Evolutionary conservation across 441 rosid genomes (phyloP), one percentile per base, ranked within the genome.

Genomic region (Viola pubescens): DNA sequence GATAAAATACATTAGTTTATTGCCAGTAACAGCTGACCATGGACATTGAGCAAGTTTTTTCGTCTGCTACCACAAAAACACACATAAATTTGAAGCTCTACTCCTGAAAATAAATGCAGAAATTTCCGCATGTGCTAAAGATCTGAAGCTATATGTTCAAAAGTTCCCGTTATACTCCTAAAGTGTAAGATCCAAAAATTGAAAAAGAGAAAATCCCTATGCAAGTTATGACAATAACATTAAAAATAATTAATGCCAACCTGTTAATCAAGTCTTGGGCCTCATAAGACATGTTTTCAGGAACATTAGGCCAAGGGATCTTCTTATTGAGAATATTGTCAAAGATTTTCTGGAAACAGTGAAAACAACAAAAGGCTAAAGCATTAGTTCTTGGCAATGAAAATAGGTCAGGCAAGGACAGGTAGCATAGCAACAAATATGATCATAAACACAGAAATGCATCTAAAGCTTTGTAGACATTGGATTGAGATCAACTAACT

Each of bases 211-310:
- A 37, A n/a, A 61, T 26, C 6, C 26, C 38, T 43, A 9, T 34
- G 50, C 37, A 34, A 44, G 42, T 43, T 43, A 42, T 40, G 19
- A 9, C 42, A 63, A 7, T 47, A 39, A 14, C 40, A 52, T 6
- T 16, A 14, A 37, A 37, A 7, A 46, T 10, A 7, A 7, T 9
- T 34, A 51, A 54, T 57, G 69, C 77, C 54, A 59, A 89, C 96
- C 94, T 86, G 73, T 78, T 77, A 73, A 89, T 84, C 59, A 86
- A 78, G 77, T 86, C 91, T 73, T 89, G 91, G 68, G 94, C 86
- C 69, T 82, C 94, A 65, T 67, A 72, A 19, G 91, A 82, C 91
- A 89, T 84, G 64, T 73, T 80, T 50, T 78, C 73, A 50, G 91
- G 94, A 59, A 84, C 73, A 46, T 72, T 53, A 62, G 96, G 96